A percentile compares a stretch with the other conserved stretches of the same genome.
phyloP scores from a whole-genome alignment of 2,329 filamentous ascomycete species.

The Stromatinia cepivora region DNA sequence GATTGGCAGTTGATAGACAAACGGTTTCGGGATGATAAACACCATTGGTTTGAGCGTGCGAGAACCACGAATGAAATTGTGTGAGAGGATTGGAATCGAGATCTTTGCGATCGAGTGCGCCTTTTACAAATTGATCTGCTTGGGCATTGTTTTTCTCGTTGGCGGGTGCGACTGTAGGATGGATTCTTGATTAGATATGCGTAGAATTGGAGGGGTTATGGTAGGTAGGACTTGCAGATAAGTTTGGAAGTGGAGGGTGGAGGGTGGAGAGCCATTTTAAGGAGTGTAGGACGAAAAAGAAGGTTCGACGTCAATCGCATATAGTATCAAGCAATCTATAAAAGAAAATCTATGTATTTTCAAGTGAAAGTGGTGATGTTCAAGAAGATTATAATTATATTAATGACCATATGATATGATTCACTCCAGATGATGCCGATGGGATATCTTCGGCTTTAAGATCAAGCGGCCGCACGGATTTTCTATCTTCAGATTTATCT shows the following conservation, averaged over 20 bases:
- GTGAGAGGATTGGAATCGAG: conserved; percentile 67
- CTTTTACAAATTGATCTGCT: conserved; percentile 74
- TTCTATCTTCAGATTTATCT: background rate
- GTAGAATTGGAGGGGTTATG: conserved; percentile 1
- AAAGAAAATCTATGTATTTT: background rate
- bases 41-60: conserved; percentile 57
- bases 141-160: conserved; percentile 58
- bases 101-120: conserved; percentile 59
- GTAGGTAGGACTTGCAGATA: conserved; percentile 36
- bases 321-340: too few relatives aligned
- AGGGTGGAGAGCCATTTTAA: conserved; percentile 39
- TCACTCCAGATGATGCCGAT: background rate
- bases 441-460: background rate
- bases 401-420: background rate
- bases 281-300: conserved; percentile 26
- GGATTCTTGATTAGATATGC: conserved; percentile 6
- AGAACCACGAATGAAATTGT: conserved; percentile 93
- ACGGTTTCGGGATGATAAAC: conserved; percentile 84
- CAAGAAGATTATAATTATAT: background rate
- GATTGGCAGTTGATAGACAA: conserved; percentile 77
- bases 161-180: conserved; percentile 59
- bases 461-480: background rate
- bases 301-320: conserved; percentile 32
- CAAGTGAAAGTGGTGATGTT: background rate
- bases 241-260: conserved; percentile 35